Conservation (phyloP, 2,329 filamentous ascomycete species). For the Penicillium sclerotiorum region DNA sequence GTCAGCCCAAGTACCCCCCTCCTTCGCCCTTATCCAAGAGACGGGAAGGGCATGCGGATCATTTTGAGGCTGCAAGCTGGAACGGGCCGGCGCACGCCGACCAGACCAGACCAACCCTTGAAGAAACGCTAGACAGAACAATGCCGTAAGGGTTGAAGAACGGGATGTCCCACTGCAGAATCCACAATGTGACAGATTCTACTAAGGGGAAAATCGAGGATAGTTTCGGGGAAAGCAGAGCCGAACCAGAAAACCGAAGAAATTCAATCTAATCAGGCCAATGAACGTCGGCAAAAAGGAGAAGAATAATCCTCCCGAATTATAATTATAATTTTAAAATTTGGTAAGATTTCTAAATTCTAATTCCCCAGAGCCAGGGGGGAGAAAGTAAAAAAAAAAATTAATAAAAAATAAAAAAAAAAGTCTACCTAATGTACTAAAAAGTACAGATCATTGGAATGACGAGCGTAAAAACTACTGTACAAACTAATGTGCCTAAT, state of each 20-base stretch:
- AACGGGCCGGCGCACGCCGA: constrained; percentile 50
- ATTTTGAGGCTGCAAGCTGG: constrained; percentile 50
- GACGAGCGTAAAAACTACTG: no score
- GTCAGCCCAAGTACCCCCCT: constrained; percentile 36
- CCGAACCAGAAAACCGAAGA: background rate
- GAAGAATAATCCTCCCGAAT: no score
- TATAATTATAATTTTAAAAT: no score
- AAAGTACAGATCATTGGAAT: background rate
- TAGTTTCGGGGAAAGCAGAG: no score
- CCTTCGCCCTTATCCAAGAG: constrained; percentile 36
- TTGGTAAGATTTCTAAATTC: no score
- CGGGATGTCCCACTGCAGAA: constrained; percentile 8
- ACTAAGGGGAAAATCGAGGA: background rate
- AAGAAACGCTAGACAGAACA: constrained; percentile 37
- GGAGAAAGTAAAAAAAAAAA: no score
- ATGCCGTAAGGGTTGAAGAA: constrained; percentile 13
- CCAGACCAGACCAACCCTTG: constrained; percentile 42
- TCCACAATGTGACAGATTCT: constrained; percentile 2
- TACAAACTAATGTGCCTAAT: constrained; percentile 2
- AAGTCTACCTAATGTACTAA: background rate
- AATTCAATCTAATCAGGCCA: no score
- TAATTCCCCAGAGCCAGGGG: no score
- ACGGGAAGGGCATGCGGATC: constrained; percentile 41
- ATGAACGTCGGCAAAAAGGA: background rate
- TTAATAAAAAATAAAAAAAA: background rate